Evolutionary conservation across 345 rosid species (phyloP), one percentile per base, ranked within the genome.

Genomic region (Gossypium turneri): DNA sequence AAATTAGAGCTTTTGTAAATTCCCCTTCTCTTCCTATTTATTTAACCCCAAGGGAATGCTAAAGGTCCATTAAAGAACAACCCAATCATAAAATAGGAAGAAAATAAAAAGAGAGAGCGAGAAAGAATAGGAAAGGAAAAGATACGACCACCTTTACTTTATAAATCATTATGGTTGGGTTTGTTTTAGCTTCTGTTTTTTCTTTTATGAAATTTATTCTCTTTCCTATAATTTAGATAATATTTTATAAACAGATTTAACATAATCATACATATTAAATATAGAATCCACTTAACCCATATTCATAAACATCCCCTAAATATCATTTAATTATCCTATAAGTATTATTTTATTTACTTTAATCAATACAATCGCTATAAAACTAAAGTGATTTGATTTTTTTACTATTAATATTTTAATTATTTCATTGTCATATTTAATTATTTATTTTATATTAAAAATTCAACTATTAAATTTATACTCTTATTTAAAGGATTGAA

Each of bases 41-140:
- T 25, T 61, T 73, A 11, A 65, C 12, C 17, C n/a, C 65, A 60
- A 10, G 41, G 67, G 72, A 67, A 73, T 29, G 56, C 80, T 58
- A 78, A 60, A 77, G 81, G 73, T 72, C 76, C 88, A 80, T 82
- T 68, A 57, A 74, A 41, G 74, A 73, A 75, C 68, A 3, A 57
- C 41, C 22, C 24, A 58, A 76, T 64, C 68, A 58, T 34, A 52
- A 65, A 71, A 68, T 65, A 73, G 69, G 70, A 48, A 67, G 65
- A 70, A 57, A n/a, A 7, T 57, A 22, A 56, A 7, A 0, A 58
- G 16, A 11, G 34, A 29, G 34, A 3, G 27, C 2, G 61, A 66
- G 20, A 62, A 2, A 75, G 12, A 62, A 15, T 1, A 4, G 20
- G 20, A 50, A 16, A 67, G 53, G 27, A 71, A 67, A 13, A 72